Evolutionary conservation across 768 basidiomycete genomes (phyloP), one percentile per base, ranked within the genome.

Genomic region (Podaxis carcinomalis): DNA sequence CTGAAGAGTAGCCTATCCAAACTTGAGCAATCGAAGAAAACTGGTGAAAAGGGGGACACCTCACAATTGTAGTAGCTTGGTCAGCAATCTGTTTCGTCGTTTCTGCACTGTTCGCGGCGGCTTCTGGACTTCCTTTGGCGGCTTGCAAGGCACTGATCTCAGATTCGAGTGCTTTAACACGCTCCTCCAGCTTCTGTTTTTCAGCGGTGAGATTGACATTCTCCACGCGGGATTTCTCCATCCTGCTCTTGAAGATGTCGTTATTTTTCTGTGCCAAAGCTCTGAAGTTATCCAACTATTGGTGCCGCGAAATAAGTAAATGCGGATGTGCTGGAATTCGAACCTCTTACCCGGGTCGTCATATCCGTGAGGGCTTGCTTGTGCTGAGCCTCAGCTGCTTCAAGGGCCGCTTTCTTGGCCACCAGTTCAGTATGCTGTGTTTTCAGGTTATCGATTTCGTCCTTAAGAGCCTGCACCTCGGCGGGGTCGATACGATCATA

Each of bases 401-500:
- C 63, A 47, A 65, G 66, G 11, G 58, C 47, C 32, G 68, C 62
- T 56, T 70, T 72, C 42, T 69, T 68, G 27, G 57, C 50, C 19
- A 50, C 55, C 42, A 61, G 50, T 6, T 59, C 64, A 19, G 32
- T 56, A 23, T 59, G 39, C 14, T 57, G 42, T n/a, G 39, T 44
- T 16, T 84, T 84, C 57, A 89, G 63, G 14, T 65, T 71, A 56
- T 83, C 81, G 7, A 90, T 81, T 68, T 93, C 87, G 23, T 89
- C 88, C 71, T 87, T 90, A 57, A 95, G 78, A 5, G 82, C 79
- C 67, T 93, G 90, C 39, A 94, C 77, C 67, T 95, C 93, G 2
- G 88, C 85, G 16, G 93, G 92, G 69, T 94, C 93, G 65, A 92
- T 88, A 49, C 93, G 90, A 66, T 95, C 92, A 68, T 93, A 93